Evolutionary conservation across 306 rosid species (phyloP).

Genomic region (Quercus robur): DNA sequence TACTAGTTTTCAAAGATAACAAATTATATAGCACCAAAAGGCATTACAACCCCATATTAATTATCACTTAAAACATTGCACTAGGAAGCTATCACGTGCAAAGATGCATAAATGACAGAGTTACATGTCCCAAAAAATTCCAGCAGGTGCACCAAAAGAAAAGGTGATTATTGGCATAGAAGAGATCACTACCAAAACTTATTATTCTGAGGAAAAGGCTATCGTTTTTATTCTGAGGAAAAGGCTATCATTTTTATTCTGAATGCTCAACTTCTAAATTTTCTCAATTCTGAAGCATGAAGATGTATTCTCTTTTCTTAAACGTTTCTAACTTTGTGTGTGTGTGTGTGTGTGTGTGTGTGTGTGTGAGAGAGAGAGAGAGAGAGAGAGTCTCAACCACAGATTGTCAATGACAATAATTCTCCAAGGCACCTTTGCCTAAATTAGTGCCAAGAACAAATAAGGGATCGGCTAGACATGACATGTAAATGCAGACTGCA

Average conservation of each 20-base stretch:
- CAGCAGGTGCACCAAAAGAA: too few relatives aligned
- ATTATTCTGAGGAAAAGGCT: background rate
- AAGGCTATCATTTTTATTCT: background rate
- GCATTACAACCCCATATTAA: too few relatives aligned
- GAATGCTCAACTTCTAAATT: background rate
- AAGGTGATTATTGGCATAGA: too few relatives aligned
- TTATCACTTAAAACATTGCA: too few relatives aligned
- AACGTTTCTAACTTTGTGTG: background rate
- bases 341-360: too few relatives aligned
- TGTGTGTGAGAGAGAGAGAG: background rate
- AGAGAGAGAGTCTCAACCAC: background rate
- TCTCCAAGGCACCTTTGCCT: background rate
- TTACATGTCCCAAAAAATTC: too few relatives aligned
- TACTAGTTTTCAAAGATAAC: too few relatives aligned
- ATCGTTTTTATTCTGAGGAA: background rate
- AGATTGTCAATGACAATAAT: background rate
- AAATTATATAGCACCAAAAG: too few relatives aligned
- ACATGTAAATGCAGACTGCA: background rate
- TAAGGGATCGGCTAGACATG: background rate
- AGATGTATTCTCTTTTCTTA: background rate
- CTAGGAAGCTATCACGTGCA: too few relatives aligned
- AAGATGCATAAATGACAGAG: too few relatives aligned
- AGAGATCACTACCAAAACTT: too few relatives aligned
- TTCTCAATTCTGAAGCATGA: background rate
- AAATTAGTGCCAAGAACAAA: background rate